Conservation (phyloP, 192 early-diverging fungal genomes). For the Backusella westeae region DNA sequence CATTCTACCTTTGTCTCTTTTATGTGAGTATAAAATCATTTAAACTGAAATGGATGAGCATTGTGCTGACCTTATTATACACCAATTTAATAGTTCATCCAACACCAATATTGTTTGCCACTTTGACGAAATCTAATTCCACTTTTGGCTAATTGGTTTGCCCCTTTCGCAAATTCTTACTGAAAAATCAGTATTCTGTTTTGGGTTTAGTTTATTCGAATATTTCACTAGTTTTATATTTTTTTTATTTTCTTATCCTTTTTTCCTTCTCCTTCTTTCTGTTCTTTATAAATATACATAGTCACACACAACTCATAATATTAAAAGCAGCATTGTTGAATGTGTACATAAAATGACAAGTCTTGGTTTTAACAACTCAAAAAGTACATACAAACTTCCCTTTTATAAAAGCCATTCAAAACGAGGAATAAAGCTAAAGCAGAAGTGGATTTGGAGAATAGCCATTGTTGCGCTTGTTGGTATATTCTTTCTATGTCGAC, state of each 20-base stretch:
- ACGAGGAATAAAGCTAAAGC: slow-evolving; percentile 5
- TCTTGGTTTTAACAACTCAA: neutral
- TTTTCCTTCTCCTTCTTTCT: neutral
- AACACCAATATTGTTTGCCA: no score
- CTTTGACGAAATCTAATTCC: no score
- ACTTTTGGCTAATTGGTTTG: no score
- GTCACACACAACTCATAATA: neutral
- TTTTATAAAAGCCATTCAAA: slow-evolving; percentile 2
- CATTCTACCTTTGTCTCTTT: no score
- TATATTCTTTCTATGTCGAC: neutral
- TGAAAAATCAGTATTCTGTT: no score
- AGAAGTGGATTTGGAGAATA: slow-evolving; percentile 1
- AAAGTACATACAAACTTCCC: slow-evolving; percentile 1
- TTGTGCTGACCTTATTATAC: no score
- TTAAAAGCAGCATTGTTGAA: neutral
- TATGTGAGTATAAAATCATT: no score
- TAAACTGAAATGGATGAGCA: no score
- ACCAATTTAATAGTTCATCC: no score
- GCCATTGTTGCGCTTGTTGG: neutral
- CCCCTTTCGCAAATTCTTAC: no score
- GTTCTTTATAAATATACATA: neutral
- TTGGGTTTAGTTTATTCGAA: neutral
- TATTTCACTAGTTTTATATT: neutral
- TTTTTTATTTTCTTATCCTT: neutral
- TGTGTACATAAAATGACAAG: neutral